Conservation (phyloP, 139 green algal species). For the Cymbomonas tetramitiformis region DNA sequence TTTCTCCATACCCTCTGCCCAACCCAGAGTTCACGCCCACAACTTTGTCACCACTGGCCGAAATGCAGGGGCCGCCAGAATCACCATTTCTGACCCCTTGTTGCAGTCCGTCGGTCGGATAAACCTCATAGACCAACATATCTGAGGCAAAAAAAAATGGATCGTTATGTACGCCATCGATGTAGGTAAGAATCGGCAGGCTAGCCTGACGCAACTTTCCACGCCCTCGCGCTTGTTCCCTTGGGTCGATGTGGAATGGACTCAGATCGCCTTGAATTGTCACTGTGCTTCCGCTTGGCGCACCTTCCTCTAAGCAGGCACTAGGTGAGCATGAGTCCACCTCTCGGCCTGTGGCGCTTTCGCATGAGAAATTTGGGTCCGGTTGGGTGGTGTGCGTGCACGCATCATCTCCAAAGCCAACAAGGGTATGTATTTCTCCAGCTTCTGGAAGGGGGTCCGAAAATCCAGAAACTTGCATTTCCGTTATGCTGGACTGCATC, state of each 20-base stretch:
- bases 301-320: not conserved
- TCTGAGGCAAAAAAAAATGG: no score
- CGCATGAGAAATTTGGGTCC: not conserved
- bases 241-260: not conserved
- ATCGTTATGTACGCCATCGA: not conserved
- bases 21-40: not conserved
- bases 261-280: not conserved
- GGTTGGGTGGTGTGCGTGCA: not conserved
- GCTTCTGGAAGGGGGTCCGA: not conserved
- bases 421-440: not conserved
- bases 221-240: not conserved
- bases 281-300: not conserved
- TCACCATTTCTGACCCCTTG: not conserved
- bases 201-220: not conserved
- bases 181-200: not conserved
- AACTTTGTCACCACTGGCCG: not conserved
- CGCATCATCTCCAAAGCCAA: not conserved
- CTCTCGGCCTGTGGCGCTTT: no score
- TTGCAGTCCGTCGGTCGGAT: not conserved
- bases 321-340: no score
- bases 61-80: not conserved
- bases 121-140: not conserved
- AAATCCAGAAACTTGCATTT: no score
- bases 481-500: no score
- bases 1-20: not conserved